Evolutionary conservation across 2,329 filamentous ascomycete species (phyloP).

Genomic region (Claviceps pazoutovae): DNA sequence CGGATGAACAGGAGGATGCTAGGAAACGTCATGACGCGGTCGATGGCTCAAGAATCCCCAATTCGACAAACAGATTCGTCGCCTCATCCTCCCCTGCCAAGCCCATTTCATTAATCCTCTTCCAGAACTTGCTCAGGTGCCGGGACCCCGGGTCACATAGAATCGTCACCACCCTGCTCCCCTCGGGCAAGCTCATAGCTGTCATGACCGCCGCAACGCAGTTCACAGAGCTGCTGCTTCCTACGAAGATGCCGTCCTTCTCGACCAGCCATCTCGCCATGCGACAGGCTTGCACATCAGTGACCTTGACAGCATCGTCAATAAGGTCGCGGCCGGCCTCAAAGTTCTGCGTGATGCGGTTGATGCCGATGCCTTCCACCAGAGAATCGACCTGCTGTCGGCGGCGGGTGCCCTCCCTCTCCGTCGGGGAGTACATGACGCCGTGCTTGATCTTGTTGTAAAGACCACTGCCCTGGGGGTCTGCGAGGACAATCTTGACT

Average conservation of each 20-base stretch:
- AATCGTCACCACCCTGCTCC: conserved; percentile 64
- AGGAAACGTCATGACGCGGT: neutral
- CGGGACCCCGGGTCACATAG: conserved; percentile 72
- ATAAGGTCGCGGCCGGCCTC: conserved; percentile 74
- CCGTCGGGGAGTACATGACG: conserved; percentile 86
- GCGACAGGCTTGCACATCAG: conserved; percentile 71
- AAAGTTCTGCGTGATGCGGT: conserved; percentile 86
- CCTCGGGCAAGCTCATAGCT: conserved; percentile 46
- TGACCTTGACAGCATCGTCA: conserved; percentile 80
- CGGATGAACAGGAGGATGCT: neutral
- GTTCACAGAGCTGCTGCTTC: conserved; percentile 93
- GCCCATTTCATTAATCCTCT: conserved; percentile 52
- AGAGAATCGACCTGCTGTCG: conserved; percentile 89
- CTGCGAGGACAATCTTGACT: conserved; percentile 67
- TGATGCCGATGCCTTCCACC: conserved; percentile 92
- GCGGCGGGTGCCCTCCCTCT: conserved; percentile 79
- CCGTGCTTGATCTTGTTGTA: conserved; percentile 87
- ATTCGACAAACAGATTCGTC: conserved; percentile 33
- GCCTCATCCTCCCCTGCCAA: conserved; percentile 41
- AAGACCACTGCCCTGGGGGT: conserved; percentile 85
- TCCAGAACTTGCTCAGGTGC: conserved; percentile 79
- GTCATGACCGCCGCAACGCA: conserved; percentile 66
- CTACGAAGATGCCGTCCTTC: conserved; percentile 86
- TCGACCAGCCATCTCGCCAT: conserved; percentile 98
- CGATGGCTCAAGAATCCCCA: conserved; percentile 27